These are phyloP conservation scores for Tuber borchii DNA, from an alignment of 495 filamentous ascomycete species.

Conservation along the genomic window DNA sequence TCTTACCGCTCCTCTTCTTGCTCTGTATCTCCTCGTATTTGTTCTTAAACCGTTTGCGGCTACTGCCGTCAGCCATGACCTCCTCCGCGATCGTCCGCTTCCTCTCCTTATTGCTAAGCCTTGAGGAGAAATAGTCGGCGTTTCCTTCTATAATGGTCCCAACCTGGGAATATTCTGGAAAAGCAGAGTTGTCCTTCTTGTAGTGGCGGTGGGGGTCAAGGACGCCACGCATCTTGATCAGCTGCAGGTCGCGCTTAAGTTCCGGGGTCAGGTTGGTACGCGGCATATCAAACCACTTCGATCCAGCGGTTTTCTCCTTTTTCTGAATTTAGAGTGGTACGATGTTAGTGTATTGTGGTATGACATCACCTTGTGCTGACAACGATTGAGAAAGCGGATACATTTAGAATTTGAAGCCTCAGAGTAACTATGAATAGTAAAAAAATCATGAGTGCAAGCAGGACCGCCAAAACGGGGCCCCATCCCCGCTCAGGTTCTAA, in stretches of 20 bases:
- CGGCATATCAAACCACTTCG: slow-evolving; percentile 78
- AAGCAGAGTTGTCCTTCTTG: slow-evolving; percentile 65
- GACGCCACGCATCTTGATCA: slow-evolving; percentile 80
- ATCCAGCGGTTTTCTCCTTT: slow-evolving; percentile 57
- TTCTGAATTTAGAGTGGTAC: slow-evolving; percentile 28
- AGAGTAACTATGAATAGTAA: slow-evolving; percentile 98
- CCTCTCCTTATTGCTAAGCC: slow-evolving; percentile 76
- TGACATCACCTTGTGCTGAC: background rate
- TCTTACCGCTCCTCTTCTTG: slow-evolving; percentile 65
- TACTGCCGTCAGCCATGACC: slow-evolving; percentile 59
- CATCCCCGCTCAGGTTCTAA: slow-evolving; percentile 39
- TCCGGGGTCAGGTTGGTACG: slow-evolving; percentile 73
- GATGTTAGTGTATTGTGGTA: slow-evolving; percentile 16
- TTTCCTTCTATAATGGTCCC: slow-evolving; percentile 85
- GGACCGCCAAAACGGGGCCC: slow-evolving; percentile 54
- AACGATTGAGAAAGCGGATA: slow-evolving; percentile 30
- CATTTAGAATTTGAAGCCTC: slow-evolving; percentile 47
- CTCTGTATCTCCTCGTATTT: slow-evolving; percentile 66
- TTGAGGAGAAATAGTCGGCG: slow-evolving; percentile 72
- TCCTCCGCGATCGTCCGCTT: slow-evolving; percentile 91
- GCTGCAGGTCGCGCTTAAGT: slow-evolving; percentile 76
- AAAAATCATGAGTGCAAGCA: slow-evolving; percentile 39
- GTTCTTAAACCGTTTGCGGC: slow-evolving; percentile 56
- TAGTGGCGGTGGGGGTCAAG: slow-evolving; percentile 86
- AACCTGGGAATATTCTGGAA: slow-evolving; percentile 78